Evolutionary conservation across 2,329 filamentous ascomycete species (phyloP).

Genomic region (Alternaria metachromatica): DNA sequence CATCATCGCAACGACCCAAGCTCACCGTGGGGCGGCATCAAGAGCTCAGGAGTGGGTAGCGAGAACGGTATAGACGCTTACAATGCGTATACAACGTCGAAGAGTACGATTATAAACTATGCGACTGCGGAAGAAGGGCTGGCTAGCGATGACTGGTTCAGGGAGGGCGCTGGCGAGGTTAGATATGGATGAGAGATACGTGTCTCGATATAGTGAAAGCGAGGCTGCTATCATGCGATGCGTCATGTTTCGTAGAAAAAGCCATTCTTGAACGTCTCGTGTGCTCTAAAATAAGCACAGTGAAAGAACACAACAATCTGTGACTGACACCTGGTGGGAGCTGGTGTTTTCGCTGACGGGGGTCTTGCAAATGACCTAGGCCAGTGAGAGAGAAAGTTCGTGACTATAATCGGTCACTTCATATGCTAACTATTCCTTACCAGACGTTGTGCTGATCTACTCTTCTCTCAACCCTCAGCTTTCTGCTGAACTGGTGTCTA

Average conservation of each 20-base stretch:
- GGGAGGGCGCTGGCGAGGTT: conserved; percentile 62
- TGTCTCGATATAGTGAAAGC: neutral
- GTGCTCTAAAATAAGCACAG: neutral
- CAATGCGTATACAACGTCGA: conserved; percentile 57
- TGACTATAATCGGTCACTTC: neutral
- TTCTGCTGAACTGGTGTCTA: neutral
- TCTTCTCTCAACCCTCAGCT: neutral
- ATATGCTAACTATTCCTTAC: neutral
- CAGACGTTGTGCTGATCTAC: neutral
- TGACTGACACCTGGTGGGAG: neutral
- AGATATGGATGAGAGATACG: conserved; percentile 59
- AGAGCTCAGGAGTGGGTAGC: conserved; percentile 69
- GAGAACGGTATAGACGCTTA: conserved; percentile 70
- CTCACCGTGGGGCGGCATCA: conserved; percentile 72
- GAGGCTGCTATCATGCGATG: neutral
- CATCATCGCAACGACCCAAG: conserved; percentile 77
- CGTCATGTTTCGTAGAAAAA: neutral
- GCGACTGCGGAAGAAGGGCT: conserved; percentile 61
- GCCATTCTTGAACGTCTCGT: neutral
- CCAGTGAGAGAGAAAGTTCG: neutral
- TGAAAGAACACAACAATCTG: neutral
- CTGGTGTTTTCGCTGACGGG: neutral
- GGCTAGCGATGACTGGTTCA: conserved; percentile 71
- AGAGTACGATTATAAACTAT: conserved; percentile 75
- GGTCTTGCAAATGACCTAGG: neutral